Conservation (phyloP, 2,329 filamentous ascomycete genomes). For the Knufia fluminis region DNA sequence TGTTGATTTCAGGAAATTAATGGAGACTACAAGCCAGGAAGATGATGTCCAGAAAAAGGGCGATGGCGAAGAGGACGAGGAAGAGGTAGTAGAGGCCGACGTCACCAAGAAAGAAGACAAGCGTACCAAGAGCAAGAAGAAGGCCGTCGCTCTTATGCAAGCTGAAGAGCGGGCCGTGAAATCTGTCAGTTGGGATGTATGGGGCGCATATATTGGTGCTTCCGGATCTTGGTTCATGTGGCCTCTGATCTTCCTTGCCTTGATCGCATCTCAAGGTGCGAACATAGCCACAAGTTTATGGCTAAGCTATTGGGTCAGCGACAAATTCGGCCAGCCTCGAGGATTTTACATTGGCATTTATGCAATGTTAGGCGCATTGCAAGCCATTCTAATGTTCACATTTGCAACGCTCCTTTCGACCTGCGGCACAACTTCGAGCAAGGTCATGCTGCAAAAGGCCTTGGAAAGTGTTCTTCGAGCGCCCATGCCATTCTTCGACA, state of each 20-base stretch:
- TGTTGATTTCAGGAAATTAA: conserved; percentile 67
- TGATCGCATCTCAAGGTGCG: conserved; percentile 66
- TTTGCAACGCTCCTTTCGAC: conserved; percentile 73
- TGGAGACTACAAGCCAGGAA: conserved; percentile 68
- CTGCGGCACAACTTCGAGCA: conserved; percentile 71
- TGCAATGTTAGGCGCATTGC: conserved; percentile 60
- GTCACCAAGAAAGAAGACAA: conserved; percentile 38
- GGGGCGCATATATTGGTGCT: conserved; percentile 65
- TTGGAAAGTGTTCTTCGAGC: conserved; percentile 64
- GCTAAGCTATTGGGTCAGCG: conserved; percentile 87
- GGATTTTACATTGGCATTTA: conserved; percentile 63
- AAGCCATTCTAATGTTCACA: conserved; percentile 66
- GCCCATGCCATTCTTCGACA: conserved; percentile 89
- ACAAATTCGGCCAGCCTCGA: conserved; percentile 58
- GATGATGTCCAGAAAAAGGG: conserved; percentile 38
- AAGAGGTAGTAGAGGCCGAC: conserved; percentile 37
- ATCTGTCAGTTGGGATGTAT: conserved; percentile 72
- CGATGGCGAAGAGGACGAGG: conserved; percentile 32
- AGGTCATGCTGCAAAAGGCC: conserved; percentile 69
- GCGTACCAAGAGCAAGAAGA: conserved; percentile 42
- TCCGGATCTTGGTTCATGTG: conserved; percentile 64
- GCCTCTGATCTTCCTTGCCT: conserved; percentile 52
- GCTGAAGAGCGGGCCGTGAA: conserved; percentile 54
- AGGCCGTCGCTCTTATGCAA: conserved; percentile 36
- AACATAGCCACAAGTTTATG: conserved; percentile 85